phyloP scores from a whole-genome alignment of 768 basidiomycete genomes.

The Cystofilobasidium ferigula region DNA sequence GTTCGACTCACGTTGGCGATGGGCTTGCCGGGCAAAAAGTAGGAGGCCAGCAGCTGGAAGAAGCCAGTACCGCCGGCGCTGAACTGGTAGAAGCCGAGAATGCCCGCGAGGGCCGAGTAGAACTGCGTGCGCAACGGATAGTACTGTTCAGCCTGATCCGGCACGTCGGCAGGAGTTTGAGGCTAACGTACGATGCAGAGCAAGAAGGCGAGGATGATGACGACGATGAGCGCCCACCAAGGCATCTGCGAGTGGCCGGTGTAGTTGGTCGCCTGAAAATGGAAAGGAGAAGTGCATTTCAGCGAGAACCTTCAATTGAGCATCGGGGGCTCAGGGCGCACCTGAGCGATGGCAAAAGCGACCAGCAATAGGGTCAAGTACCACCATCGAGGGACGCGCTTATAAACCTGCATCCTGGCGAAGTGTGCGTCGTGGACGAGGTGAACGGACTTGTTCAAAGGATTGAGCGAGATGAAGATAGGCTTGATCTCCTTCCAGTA shows the following conservation, averaged over 20 bases:
- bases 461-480: constrained; percentile 27
- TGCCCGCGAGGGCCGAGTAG: constrained; percentile 21
- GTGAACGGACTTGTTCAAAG: constrained; percentile 24
- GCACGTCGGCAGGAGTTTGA: background rate
- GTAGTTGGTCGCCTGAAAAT: constrained; percentile 23
- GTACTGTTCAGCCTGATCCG: background rate
- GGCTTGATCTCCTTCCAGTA: constrained; percentile 16
- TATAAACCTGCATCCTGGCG: constrained; percentile 28
- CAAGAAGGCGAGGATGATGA: constrained; percentile 27
- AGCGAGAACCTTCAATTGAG: too few species aligned
- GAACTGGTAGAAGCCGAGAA: constrained; percentile 25
- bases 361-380: constrained; percentile 28
- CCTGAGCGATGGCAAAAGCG: constrained; percentile 13
- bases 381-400: constrained; percentile 31
- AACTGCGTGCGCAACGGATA: background rate
- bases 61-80: constrained; percentile 27
- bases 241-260: constrained; percentile 28
- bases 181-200: background rate
- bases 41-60: constrained; percentile 29
- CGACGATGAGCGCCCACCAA: constrained; percentile 31
- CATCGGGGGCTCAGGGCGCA: too few species aligned
- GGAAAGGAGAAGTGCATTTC: too few species aligned
- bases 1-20: constrained; percentile 36
- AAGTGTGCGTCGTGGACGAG: constrained; percentile 23
- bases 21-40: constrained; percentile 28